Conservation (phyloP, 139 green algal genomes). For the Protoeuglena noctilucae region DNA sequence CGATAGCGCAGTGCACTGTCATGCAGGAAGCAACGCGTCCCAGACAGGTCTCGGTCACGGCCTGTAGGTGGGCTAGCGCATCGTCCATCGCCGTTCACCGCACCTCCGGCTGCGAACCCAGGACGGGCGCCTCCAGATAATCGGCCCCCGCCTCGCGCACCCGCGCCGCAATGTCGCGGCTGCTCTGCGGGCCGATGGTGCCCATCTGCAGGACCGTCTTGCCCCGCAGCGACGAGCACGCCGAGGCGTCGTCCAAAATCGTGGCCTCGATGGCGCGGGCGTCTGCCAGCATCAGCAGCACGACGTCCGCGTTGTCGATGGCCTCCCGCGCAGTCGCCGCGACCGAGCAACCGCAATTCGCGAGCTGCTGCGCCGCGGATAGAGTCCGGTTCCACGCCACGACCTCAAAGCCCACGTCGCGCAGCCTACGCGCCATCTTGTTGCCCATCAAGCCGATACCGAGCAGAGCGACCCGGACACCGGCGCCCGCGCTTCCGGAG, state of each 20-base stretch:
- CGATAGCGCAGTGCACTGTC: too few species aligned
- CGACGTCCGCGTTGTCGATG: conserved; percentile 4
- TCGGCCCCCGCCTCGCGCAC: conserved; percentile 6
- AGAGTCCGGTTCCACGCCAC: conserved; percentile 13
- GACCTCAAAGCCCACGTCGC: conserved; percentile 12
- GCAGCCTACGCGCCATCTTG: conserved; percentile 17
- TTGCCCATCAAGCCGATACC: conserved; percentile 11
- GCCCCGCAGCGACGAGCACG: neutral
- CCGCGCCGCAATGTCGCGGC: conserved; percentile 1
- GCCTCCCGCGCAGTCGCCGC: conserved; percentile 5
- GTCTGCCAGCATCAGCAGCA: conserved; percentile 14
- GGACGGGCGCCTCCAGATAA: conserved; percentile 19
- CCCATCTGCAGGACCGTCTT: conserved; percentile 16
- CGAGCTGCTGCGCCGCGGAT: conserved; percentile 9
- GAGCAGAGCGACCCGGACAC: neutral
- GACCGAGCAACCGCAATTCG: conserved; percentile 5
- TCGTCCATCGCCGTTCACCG: too few species aligned
- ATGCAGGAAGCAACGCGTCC: too few species aligned
- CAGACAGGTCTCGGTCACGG: conserved; percentile 3
- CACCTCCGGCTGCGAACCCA: conserved; percentile 17
- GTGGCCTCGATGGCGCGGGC: conserved; percentile 11
- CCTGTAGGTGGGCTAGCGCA: too few species aligned
- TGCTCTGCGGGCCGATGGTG: conserved; percentile 16
- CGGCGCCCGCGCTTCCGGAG: neutral
- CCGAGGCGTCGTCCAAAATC: conserved; percentile 1